phyloP scores from a whole-genome alignment of 2,329 filamentous ascomycete genomes.

The Aspergillus sp. region DNA sequence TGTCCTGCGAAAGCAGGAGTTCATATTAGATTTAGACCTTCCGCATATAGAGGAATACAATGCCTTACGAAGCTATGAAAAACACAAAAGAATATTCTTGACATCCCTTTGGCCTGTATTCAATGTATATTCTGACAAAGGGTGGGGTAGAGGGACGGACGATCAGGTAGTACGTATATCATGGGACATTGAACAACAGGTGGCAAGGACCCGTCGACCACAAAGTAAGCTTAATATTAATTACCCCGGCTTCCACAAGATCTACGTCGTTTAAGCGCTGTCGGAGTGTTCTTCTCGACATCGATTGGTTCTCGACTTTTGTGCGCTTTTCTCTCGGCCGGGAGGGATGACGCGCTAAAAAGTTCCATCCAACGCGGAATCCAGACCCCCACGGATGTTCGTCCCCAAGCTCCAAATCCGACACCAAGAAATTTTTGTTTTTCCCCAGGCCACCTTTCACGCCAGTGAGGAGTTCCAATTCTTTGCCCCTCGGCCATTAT shows the following conservation, averaged over 20 bases:
- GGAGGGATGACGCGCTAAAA: conserved; percentile 24
- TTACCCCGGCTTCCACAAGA: conserved; percentile 16
- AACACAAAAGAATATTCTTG: not conserved
- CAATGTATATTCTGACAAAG: not conserved
- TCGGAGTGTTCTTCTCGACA: conserved; percentile 5
- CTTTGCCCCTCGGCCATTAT: conserved; percentile 23
- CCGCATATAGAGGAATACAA: conserved; percentile 23
- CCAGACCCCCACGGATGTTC: conserved; percentile 2
- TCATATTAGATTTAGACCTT: conserved; percentile 22
- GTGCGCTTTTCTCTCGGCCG: conserved; percentile 21
- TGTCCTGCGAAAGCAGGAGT: conserved; percentile 14
- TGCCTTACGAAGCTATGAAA: conserved; percentile 27
- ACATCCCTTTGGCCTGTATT: not conserved
- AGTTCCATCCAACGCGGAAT: conserved; percentile 15
- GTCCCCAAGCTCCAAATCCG: not conserved
- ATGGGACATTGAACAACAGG: not conserved
- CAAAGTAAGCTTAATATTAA: conserved; percentile 16
- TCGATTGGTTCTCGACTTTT: conserved; percentile 16
- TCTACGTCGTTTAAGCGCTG: conserved; percentile 16
- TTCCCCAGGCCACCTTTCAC: not conserved
- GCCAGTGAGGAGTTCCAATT: not conserved
- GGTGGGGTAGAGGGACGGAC: not conserved
- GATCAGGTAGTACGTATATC: conserved; percentile 1
- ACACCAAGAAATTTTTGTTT: not conserved
- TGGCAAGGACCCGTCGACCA: not conserved